A percentile compares a stretch with the other conserved stretches of the same genome.
phyloP scores from a whole-genome alignment of 2,329 filamentous ascomycete genomes.

The Clarireedia paspali region DNA sequence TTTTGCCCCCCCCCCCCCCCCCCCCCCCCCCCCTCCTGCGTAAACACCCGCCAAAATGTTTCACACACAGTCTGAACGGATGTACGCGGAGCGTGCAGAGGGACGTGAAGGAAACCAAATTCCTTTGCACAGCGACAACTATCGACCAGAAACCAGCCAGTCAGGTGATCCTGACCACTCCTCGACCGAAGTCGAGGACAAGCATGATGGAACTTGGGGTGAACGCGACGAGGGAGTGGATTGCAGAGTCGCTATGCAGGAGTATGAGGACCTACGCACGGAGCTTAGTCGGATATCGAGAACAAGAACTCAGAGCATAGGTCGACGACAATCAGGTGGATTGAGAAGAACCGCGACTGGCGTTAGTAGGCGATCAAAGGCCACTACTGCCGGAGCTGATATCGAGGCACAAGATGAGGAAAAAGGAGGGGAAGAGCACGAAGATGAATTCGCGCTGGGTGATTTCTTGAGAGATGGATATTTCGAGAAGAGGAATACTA shows the following conservation, averaged over 20 bases:
- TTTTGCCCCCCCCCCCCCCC: no score
- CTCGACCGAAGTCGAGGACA: constrained; percentile 8
- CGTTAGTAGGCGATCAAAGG: constrained; percentile 13
- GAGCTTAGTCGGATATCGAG: constrained; percentile 47
- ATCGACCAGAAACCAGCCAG: constrained; percentile 12
- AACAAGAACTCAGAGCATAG: constrained; percentile 23
- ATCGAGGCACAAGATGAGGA: constrained; percentile 21
- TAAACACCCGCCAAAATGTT: constrained; percentile 19
- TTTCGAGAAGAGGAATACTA: constrained; percentile 64
- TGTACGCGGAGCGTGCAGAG: constrained; percentile 19
- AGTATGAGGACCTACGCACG: constrained; percentile 48
- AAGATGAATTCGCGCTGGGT: constrained; percentile 19
- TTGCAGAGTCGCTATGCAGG: constrained; percentile 47
- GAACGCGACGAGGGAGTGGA: constrained; percentile 50
- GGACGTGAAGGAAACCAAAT: constrained; percentile 13
- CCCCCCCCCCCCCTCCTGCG: no score
- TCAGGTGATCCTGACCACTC: constrained; percentile 6
- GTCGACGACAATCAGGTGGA: constrained; percentile 5
- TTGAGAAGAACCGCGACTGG: constrained; percentile 11
- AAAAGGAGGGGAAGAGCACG: constrained; percentile 23
- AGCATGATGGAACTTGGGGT: constrained; percentile 49
- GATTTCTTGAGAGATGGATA: constrained; percentile 41
- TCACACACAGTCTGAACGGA: constrained; percentile 17
- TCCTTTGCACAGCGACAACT: constrained; percentile 22
- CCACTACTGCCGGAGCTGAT: constrained; percentile 23